Conservation (phyloP, 208 protist species). For the Trypanosoma brucei region DNA sequence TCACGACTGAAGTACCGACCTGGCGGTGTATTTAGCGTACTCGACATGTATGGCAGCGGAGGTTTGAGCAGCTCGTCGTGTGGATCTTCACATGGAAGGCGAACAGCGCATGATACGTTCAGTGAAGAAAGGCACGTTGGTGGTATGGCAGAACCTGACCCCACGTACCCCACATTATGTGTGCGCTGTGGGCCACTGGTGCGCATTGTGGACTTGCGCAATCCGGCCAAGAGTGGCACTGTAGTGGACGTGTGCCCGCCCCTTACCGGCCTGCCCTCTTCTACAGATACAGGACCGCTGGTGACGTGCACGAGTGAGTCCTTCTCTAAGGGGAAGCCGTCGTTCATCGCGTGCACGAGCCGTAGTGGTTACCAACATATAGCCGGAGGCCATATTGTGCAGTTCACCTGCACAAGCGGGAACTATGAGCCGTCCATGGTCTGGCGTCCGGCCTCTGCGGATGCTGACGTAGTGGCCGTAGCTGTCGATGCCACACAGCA, state of each 20-base stretch:
- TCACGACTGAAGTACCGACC: slow-evolving; percentile 63
- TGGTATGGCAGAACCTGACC: slow-evolving; percentile 48
- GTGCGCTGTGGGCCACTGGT: slow-evolving; percentile 38
- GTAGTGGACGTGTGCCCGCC: slow-evolving; percentile 10
- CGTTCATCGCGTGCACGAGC: slow-evolving; percentile 51
- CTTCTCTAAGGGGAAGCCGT: slow-evolving; percentile 8
- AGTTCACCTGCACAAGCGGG: slow-evolving; percentile 21
- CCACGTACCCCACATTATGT: slow-evolving; percentile 32
- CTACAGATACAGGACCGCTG: slow-evolving; percentile 43
- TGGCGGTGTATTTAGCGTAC: slow-evolving; percentile 32
- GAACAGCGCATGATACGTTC: slow-evolving; percentile 8
- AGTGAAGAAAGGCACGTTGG: slow-evolving; percentile 58
- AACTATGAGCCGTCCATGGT: slow-evolving; percentile 7
- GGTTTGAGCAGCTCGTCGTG: neutral
- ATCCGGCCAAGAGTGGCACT: slow-evolving; percentile 5
- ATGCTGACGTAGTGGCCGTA: slow-evolving; percentile 66
- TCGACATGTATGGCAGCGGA: slow-evolving; percentile 35
- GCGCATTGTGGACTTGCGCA: slow-evolving; percentile 51
- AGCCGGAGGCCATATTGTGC: slow-evolving; percentile 63
- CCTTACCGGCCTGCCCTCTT: slow-evolving; percentile 28
- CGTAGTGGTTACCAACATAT: slow-evolving; percentile 38
- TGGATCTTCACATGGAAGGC: neutral
- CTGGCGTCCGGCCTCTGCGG: slow-evolving; percentile 33
- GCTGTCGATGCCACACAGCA: slow-evolving; percentile 32
- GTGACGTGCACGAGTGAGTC: slow-evolving; percentile 18